Base-by-base conservation (phyloP, 202 grass and related monocot species). In the Eragrostis tef region DNA sequence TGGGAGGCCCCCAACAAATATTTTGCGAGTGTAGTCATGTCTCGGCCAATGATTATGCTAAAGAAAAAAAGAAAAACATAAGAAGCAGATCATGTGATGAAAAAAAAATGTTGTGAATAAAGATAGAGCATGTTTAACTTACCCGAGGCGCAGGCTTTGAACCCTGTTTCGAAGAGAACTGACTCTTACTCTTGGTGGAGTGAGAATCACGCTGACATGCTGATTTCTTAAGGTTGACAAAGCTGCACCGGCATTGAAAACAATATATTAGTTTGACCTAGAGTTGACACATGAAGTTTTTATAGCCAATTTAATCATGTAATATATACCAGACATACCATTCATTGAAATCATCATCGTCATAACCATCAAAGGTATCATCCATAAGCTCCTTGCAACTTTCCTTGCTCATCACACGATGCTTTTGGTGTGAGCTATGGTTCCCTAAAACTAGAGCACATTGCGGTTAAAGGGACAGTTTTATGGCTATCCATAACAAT, bases 1-100 rank as follows among this genome's bases (percentile, higher is more conserved):
- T 39, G 90, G 90, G 49, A 92, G 83, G 20, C 86, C 90, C 16
- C 90, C 86, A 83, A 89, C 86, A 80, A 92, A 91, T 74, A 89
- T 88, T 86, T 92, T 89, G 10, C 86, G 83, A 54, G 83, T 83
- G 70, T 88, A 92, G 75, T 92, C 86, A 51, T 86, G 82, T 82
- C 79, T 91, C 16, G 52, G 74, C 78, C 83, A 81, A 56, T 88
- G 60, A 68, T 87, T 81, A 53, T 85, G 34, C 85, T 88, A 60
- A 72, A 59, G 41, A 60, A 53, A 11, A 73, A 73, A 49, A 59
- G 29, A 81, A 41, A 14, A 73, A 74, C n/a, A 48, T 77, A 47
- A 88, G 64, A 63, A 56, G 13, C 53, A 74, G 6, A 82, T 2
- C 29, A 56, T 39, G 26, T 21, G 11, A 70, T 63, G 34, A 79